Conservation (phyloP, 352 stramenopile species). For the Globisporangium spiculum region DNA sequence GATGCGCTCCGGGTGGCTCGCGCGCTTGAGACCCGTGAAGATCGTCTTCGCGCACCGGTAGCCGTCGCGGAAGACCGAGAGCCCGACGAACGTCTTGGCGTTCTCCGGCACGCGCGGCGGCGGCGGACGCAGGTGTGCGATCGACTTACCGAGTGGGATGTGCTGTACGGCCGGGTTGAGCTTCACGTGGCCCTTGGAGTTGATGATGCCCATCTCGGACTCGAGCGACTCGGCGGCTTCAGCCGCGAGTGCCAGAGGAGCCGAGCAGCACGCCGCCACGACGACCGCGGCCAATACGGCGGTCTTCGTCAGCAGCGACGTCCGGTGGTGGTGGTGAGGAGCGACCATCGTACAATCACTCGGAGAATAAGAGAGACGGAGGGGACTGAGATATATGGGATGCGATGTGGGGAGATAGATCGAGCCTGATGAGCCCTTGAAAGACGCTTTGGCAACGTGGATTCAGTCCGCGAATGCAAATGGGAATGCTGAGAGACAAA, state of each 20-base stretch:
- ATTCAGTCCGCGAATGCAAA: not conserved
- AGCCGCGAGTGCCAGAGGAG: not conserved
- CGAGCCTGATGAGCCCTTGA: not conserved
- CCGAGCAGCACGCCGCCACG: slow-evolving; percentile 3
- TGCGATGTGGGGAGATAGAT: not conserved
- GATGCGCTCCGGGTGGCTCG: slow-evolving; percentile 61
- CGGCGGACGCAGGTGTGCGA: slow-evolving; percentile 47
- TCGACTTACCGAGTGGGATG: slow-evolving; percentile 41
- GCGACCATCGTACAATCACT: not conserved
- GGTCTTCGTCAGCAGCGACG: slow-evolving; percentile 1
- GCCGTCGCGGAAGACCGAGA: slow-evolving; percentile 82
- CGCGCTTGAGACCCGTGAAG: slow-evolving; percentile 71
- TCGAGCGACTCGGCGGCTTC: slow-evolving; percentile 21
- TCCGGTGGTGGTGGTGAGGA: not conserved
- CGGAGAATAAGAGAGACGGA: not conserved
- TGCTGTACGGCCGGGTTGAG: slow-evolving; percentile 76
- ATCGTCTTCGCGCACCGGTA: slow-evolving; percentile 82
- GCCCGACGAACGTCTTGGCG: slow-evolving; percentile 71
- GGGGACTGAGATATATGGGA: not conserved
- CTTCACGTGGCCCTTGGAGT: slow-evolving; percentile 52
- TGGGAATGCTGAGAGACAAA: not conserved
- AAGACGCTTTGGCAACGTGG: not conserved
- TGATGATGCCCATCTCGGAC: slow-evolving; percentile 52
- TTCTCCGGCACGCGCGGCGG: slow-evolving; percentile 43
- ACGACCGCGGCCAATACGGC: not conserved